Conservation (phyloP, 441 rosid genomes). For the Adansonia rubrostipa region DNA sequence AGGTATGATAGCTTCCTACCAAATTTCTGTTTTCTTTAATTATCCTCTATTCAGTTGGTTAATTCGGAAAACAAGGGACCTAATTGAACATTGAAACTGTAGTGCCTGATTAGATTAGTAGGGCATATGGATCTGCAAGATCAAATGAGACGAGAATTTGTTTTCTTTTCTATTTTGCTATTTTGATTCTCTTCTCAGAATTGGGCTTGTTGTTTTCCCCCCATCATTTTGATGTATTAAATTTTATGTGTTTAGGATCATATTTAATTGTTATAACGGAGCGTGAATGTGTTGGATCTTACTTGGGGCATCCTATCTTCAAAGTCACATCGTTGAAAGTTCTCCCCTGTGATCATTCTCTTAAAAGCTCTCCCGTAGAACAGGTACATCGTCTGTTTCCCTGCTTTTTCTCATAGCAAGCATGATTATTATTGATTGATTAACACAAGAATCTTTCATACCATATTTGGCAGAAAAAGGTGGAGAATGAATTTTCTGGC, state of each 20-base stretch:
- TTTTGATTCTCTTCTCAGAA: slow-evolving; percentile 8
- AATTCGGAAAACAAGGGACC: background rate
- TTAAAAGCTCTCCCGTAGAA: slow-evolving; percentile 27
- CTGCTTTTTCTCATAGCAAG: background rate
- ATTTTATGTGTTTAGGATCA: slow-evolving; percentile 58
- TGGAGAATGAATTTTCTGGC: slow-evolving; percentile 59
- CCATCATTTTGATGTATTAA: slow-evolving; percentile 8
- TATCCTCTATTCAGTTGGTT: background rate
- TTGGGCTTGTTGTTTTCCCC: slow-evolving; percentile 15
- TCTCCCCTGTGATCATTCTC: slow-evolving; percentile 42
- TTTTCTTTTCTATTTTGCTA: background rate
- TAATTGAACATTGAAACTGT: background rate
- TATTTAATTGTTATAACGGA: slow-evolving; percentile 81
- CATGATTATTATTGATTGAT: background rate
- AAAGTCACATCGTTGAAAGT: slow-evolving; percentile 78
- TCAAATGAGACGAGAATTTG: background rate
- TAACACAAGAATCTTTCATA: background rate
- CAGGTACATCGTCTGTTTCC: slow-evolving; percentile 16
- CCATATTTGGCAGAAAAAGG: slow-evolving; percentile 51
- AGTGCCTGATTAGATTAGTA: slow-evolving; percentile 2
- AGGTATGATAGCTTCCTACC: slow-evolving; percentile 43
- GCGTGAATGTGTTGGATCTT: slow-evolving; percentile 80
- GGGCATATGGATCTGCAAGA: background rate
- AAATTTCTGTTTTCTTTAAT: background rate
- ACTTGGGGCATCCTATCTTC: slow-evolving; percentile 81